Percentiles rank a stretch among this genome's conserved stretches.
Evolutionary conservation across 2,329 filamentous ascomycete genomes (phyloP).

Genomic region (Epichloe uncinata): DNA sequence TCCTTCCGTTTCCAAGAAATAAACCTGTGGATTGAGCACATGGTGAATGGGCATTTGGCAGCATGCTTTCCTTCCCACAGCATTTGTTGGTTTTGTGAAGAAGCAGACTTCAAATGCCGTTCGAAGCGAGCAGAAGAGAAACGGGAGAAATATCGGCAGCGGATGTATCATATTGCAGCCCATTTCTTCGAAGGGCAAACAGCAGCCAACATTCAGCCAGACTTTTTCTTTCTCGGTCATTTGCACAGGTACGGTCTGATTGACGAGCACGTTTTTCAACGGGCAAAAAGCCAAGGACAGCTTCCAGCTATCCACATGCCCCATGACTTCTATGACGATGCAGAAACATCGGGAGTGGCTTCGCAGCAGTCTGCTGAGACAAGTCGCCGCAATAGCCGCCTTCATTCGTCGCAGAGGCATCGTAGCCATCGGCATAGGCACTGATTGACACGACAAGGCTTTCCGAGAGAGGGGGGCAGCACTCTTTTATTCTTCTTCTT

Average conservation of each 20-base stretch:
- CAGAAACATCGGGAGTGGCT: not conserved
- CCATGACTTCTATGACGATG: not conserved
- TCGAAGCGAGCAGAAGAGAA: slow-evolving; percentile 2
- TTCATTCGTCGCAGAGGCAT: not conserved
- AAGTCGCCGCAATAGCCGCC: not conserved
- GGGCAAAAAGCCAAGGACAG: slow-evolving; percentile 11
- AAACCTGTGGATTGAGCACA: slow-evolving; percentile 34
- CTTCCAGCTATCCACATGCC: slow-evolving; percentile 15
- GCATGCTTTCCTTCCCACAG: slow-evolving; percentile 21
- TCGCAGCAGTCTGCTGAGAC: not conserved
- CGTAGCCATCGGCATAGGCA: not conserved
- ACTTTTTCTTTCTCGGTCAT: slow-evolving; percentile 28
- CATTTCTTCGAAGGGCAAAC: slow-evolving; percentile 25
- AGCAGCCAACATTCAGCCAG: slow-evolving; percentile 19
- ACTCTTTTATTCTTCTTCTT: not conserved
- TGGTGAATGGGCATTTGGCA: slow-evolving; percentile 22
- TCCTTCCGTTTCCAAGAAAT: slow-evolving; percentile 25
- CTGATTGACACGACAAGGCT: not conserved
- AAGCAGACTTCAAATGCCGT: slow-evolving; percentile 16
- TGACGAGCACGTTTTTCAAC: slow-evolving; percentile 10
- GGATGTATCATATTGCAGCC: slow-evolving; percentile 36
- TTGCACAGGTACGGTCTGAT: slow-evolving; percentile 18
- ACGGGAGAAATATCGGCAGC: slow-evolving; percentile 18
- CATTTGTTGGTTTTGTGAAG: slow-evolving; percentile 39
- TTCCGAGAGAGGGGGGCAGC: not conserved